Base-by-base conservation (phyloP, 2,329 filamentous ascomycete genomes). In the Beauveria scarabaeidicola region DNA sequence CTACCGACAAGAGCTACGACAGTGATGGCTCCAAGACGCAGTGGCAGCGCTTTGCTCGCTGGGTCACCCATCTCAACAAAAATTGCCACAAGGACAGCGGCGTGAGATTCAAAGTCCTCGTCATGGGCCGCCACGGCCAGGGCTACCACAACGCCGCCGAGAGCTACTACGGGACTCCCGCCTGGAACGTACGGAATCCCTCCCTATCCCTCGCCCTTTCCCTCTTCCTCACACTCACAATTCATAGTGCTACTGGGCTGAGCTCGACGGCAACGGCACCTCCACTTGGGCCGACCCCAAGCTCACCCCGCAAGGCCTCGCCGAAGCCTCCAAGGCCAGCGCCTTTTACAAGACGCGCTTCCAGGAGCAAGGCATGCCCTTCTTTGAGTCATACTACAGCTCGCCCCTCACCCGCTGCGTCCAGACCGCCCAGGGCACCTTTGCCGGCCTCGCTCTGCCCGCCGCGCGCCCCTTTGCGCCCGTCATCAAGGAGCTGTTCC, bases 111-210 rank as follows among this genome's bases (percentile, higher is more conserved):
- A 86, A 87, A 66, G 76, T 91, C 10, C 68, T 90, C 32, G 86
- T 86, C 70, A 77, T 89, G 69, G 86, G 82, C 3, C 82, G 88
- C 43, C 88, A 90, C 67, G 88, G 87, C 23, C 81, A 90, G 70
- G 87, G 87, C 13, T 83, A 75, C 65, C 81, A 85, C 63, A 85
- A 85, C 63, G 78, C 77, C 7, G 86, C 86, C 15, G 84, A 89
- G 70, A 75, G 76, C 29, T 86, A 78, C 69, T 89, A 87, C 64
- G 86, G 86, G 51, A 89, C 85, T 0, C 80, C 83, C 1, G 83
- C 82, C 3, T 89, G 86, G 87, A 86, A 89, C 68, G 82, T 82
- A 69, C 65, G 81, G 73, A 13, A 25, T 1, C 23, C 23, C 3
- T 23, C 23, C 4, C 4, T 3, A 23, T 23, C 23, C 23, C 23